Conservation (phyloP, 345 rosid genomes). For the thale cress (Arabidopsis thaliana) region DNA sequence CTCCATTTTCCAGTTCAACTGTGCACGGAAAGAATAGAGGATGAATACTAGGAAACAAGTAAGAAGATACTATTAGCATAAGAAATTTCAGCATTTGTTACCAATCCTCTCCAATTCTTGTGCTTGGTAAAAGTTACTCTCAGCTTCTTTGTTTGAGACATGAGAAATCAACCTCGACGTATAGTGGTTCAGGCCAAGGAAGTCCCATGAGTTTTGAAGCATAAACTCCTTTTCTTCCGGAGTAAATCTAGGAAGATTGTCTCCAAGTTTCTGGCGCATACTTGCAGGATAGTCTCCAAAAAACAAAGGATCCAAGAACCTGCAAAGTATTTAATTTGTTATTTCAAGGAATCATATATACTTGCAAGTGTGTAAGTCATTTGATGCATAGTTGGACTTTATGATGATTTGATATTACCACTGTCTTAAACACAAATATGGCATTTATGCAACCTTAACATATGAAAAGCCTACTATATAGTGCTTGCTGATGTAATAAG, state of each 20-base stretch:
- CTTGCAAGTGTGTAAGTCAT: neutral
- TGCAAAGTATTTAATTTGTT: conserved; percentile 34
- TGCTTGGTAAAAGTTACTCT: conserved; percentile 56
- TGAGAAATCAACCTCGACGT: conserved; percentile 81
- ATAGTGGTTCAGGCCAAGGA: conserved; percentile 87
- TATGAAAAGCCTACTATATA: neutral
- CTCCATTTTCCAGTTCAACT: conserved; percentile 84
- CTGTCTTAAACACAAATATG: neutral
- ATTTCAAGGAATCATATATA: conserved; percentile 21
- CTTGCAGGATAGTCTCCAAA: conserved; percentile 82
- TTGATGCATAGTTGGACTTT: neutral
- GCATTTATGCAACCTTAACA: neutral
- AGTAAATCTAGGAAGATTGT: conserved; percentile 71
- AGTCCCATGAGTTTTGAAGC: conserved; percentile 68
- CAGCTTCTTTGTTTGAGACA: conserved; percentile 50
- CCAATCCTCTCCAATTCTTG: conserved; percentile 74
- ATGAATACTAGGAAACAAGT: conserved; percentile 15
- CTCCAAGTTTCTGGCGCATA: conserved; percentile 70
- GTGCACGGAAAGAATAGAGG: conserved; percentile 32
- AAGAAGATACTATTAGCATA: neutral
- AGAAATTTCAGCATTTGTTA: conserved; percentile 37
- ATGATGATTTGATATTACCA: conserved; percentile 14
- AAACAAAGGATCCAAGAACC: conserved; percentile 84
- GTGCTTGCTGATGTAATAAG: neutral
- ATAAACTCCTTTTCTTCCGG: conserved; percentile 64